Evolutionary conservation across 768 basidiomycete species (phyloP).

Genomic region (Daedalea quercina): DNA sequence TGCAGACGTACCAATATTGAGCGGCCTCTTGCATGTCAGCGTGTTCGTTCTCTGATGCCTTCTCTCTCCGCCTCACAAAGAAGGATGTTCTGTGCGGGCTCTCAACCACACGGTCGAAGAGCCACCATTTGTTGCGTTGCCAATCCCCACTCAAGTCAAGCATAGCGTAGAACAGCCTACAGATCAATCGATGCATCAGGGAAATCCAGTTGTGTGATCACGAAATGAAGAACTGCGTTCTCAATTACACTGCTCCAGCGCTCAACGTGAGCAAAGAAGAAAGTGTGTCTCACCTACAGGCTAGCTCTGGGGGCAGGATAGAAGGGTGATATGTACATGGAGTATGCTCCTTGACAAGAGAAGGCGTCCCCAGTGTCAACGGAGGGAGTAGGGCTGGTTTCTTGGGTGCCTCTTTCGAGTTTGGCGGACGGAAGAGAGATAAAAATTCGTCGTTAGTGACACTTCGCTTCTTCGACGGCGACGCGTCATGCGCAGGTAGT

Average conservation of each 20-base stretch:
- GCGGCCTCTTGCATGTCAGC: conserved; percentile 65
- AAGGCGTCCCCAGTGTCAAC: conserved; percentile 53
- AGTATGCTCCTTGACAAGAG: conserved; percentile 59
- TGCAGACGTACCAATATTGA: conserved; percentile 55
- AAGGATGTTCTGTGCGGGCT: conserved; percentile 82
- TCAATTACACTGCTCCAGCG: neutral
- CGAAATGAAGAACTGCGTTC: no score
- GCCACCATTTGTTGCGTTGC: conserved; percentile 79
- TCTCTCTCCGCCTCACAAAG: conserved; percentile 50
- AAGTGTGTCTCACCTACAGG: conserved; percentile 33
- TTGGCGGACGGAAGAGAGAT: conserved; percentile 46
- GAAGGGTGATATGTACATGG: conserved; percentile 72
- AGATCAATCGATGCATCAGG: neutral
- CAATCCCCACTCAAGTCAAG: conserved; percentile 52
- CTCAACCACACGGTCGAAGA: conserved; percentile 76
- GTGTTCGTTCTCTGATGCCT: conserved; percentile 11
- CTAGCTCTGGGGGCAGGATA: conserved; percentile 67
- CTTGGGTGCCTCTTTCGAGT: conserved; percentile 27
- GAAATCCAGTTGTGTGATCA: no score
- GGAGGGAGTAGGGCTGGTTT: conserved; percentile 36
- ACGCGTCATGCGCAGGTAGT: neutral
- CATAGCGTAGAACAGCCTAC: conserved; percentile 66
- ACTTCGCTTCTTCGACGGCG: neutral
- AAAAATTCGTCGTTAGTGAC: conserved; percentile 38
- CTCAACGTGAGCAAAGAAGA: no score